Evolutionary conservation across 2,329 filamentous ascomycete species (phyloP).

Genomic region (Fusarium sulawesiense): DNA sequence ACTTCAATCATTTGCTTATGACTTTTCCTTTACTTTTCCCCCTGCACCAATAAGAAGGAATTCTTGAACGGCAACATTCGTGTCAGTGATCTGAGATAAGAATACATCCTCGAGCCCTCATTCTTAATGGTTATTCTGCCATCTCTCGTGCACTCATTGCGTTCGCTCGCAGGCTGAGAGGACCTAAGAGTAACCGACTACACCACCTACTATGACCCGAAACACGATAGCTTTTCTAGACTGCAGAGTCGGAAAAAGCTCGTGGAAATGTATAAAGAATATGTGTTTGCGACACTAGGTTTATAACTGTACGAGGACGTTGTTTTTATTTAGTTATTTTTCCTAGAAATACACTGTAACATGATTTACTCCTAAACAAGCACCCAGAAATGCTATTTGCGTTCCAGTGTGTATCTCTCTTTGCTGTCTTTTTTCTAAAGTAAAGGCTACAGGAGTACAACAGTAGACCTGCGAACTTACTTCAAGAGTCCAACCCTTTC

Average conservation of each 20-base stretch:
- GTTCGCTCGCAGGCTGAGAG: constrained; percentile 10
- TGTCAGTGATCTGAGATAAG: constrained; percentile 36
- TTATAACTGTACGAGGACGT: constrained; percentile 39
- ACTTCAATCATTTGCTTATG: constrained; percentile 33
- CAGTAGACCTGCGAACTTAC: background rate
- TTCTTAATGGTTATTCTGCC: constrained; percentile 19
- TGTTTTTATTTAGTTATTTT: constrained; percentile 41
- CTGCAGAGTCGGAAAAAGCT: constrained; percentile 8
- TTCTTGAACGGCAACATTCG: constrained; percentile 36
- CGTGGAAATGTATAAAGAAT: constrained; percentile 39
- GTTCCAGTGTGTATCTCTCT: background rate
- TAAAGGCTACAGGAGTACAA: background rate
- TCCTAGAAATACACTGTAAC: constrained; percentile 37
- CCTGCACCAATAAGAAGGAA: constrained; percentile 14
- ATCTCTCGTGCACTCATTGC: constrained; percentile 7
- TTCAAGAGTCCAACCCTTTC: background rate
- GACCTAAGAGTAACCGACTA: constrained; percentile 4
- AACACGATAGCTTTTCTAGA: background rate
- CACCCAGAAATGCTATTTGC: background rate
- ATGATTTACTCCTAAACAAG: constrained; percentile 4
- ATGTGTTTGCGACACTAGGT: constrained; percentile 43
- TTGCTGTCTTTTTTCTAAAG: background rate
- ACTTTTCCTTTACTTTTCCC: constrained; percentile 28
- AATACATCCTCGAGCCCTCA: constrained; percentile 21
- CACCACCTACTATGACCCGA: background rate